Evolutionary conservation across 2,329 filamentous ascomycete genomes (phyloP).

Genomic region (Alternaria incomplexa): DNA sequence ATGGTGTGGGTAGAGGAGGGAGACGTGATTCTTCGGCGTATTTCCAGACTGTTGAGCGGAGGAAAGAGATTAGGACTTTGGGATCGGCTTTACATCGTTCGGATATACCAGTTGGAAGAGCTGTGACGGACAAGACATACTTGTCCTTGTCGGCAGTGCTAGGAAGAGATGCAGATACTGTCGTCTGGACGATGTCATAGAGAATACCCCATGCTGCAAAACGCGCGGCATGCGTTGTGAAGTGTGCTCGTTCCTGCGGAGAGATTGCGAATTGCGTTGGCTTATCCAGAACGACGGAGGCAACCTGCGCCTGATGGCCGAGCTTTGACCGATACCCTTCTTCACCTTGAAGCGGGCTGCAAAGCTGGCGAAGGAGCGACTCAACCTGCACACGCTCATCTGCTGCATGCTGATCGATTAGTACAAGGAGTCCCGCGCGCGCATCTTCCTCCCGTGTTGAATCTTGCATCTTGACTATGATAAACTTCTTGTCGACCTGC

Average conservation of each 20-base stretch:
- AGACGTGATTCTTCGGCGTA: slow-evolving; percentile 40
- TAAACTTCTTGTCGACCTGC: slow-evolving; percentile 91
- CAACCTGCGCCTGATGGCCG: slow-evolving; percentile 38
- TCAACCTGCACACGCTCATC: slow-evolving; percentile 89
- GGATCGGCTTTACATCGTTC: slow-evolving; percentile 79
- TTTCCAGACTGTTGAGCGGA: slow-evolving; percentile 77
- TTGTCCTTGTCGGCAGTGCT: slow-evolving; percentile 11
- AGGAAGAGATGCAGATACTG: neutral
- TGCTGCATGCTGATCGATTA: slow-evolving; percentile 93
- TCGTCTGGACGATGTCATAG: slow-evolving; percentile 58
- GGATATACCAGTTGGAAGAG: slow-evolving; percentile 73
- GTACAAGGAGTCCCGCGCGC: slow-evolving; percentile 61
- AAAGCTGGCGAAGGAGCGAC: slow-evolving; percentile 67
- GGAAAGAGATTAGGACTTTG: slow-evolving; percentile 71
- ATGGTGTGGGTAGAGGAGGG: neutral
- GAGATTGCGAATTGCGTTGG: slow-evolving; percentile 71
- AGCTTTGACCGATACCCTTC: too few species aligned
- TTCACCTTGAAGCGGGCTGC: too few species aligned
- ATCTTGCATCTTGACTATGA: slow-evolving; percentile 67
- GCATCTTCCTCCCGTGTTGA: neutral
- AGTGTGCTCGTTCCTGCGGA: slow-evolving; percentile 63
- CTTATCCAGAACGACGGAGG: slow-evolving; percentile 50
- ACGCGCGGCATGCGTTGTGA: slow-evolving; percentile 60
- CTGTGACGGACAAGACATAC: slow-evolving; percentile 56
- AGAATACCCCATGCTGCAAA: slow-evolving; percentile 78